These are phyloP conservation scores for Mariannaea sp. DNA, from an alignment of 2,329 filamentous ascomycete genomes.

Conservation along the genomic window DNA sequence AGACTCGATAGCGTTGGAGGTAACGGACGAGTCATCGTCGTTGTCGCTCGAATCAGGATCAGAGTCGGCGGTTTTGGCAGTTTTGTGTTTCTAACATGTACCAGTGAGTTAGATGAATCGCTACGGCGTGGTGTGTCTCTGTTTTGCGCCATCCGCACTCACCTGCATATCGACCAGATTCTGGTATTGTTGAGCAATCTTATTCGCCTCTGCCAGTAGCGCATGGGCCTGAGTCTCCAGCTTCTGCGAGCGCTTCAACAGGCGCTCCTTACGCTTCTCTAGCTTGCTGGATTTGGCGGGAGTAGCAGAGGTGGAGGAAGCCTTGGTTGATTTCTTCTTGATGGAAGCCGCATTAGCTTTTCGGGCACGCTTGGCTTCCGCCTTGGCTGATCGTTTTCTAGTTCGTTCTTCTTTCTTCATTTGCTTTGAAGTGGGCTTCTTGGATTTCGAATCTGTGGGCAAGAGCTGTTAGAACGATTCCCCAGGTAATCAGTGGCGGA, in stretches of 20 bases:
- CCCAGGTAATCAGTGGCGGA: too few relatives aligned
- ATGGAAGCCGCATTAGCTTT: slow-evolving; percentile 42
- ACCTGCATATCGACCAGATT: slow-evolving; percentile 33
- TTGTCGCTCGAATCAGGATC: slow-evolving; percentile 12
- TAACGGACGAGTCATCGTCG: slow-evolving; percentile 25
- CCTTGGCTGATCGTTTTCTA: slow-evolving; percentile 44
- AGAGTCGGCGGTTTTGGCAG: slow-evolving; percentile 4
- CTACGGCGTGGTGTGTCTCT: not conserved
- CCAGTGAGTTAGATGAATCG: not conserved
- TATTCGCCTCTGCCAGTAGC: slow-evolving; percentile 48
- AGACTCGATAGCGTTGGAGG: slow-evolving; percentile 29
- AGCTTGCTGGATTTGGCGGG: slow-evolving; percentile 42
- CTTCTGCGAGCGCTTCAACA: slow-evolving; percentile 47
- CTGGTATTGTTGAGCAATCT: slow-evolving; percentile 38
- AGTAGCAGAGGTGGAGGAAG: slow-evolving; percentile 26
- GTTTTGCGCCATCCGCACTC: slow-evolving; percentile 15
- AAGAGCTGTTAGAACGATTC: slow-evolving; percentile 2
- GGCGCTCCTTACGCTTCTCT: slow-evolving; percentile 46
- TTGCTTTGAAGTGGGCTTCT: slow-evolving; percentile 22
- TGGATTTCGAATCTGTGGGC: slow-evolving; percentile 23
- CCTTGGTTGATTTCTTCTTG: too few relatives aligned
- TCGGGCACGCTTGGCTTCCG: slow-evolving; percentile 46
- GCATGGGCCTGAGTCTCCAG: slow-evolving; percentile 40
- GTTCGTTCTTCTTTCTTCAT: slow-evolving; percentile 37
- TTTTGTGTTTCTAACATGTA: not conserved